A percentile compares a stretch with the other conserved stretches of the same genome.
Conservation (phyloP, 1,284 basidiomycete species). For the Papiliotrema laurentii region DNA sequence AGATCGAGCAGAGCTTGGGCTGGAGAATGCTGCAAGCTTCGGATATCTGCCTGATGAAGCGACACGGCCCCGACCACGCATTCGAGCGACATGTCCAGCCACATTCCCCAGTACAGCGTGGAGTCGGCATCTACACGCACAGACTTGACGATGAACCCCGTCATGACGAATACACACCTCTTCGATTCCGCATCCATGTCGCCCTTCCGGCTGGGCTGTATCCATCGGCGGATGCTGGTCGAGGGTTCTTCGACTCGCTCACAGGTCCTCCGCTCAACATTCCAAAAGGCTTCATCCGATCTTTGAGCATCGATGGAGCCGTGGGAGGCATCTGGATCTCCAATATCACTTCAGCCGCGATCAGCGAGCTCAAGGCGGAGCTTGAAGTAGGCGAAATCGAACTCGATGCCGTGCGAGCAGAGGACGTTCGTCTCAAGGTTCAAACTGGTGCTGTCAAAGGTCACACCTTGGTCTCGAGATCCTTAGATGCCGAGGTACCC, state of each 20-base stretch:
- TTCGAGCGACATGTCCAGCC: neutral
- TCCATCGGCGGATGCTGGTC: neutral
- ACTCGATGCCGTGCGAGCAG: neutral
- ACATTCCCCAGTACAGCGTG: neutral
- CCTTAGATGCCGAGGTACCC: neutral
- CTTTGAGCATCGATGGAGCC: neutral
- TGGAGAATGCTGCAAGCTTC: conserved; percentile 12
- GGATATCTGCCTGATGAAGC: conserved; percentile 12
- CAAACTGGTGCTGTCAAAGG: neutral
- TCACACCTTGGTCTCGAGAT: neutral
- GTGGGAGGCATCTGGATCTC: neutral
- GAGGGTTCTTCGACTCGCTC: neutral
- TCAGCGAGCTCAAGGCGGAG: neutral
- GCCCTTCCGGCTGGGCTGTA: neutral
- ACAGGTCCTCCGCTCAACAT: conserved; percentile 2
- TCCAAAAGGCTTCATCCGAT: conserved; percentile 2
- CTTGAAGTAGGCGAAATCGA: neutral
- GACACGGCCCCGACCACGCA: neutral
- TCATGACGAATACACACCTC: neutral
- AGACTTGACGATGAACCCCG: neutral
- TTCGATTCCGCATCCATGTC: conserved; percentile 13
- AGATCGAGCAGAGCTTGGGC: conserved; percentile 4
- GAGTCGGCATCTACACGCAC: neutral
- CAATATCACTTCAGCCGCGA: neutral
- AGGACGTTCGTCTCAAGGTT: neutral